phyloP scores from a whole-genome alignment of 192 early-diverging fungal genomes.

The Endogone sp. region DNA sequence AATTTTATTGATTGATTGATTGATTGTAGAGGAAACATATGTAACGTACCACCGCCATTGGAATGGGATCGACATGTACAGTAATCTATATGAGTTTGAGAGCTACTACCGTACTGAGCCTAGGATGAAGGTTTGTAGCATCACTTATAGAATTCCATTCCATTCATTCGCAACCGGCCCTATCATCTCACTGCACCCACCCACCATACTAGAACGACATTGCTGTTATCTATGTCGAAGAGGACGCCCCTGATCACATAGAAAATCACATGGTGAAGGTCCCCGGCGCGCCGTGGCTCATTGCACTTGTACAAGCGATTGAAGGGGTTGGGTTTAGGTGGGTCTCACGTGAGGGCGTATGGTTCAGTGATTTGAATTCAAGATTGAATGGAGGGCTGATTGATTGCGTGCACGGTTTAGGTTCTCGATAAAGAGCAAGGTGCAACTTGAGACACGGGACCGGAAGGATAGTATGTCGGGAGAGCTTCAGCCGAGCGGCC shows the following conservation, averaged over 20 bases:
- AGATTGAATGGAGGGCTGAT: background rate
- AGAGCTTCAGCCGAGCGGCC: conserved; percentile 15
- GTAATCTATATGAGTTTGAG: conserved; percentile 17
- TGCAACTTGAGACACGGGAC: background rate
- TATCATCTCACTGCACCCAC: no score
- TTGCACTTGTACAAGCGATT: conserved; percentile 24
- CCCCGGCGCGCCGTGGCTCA: conserved; percentile 14
- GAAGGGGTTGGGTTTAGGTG: background rate
- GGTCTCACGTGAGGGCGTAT: background rate
- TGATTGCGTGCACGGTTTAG: background rate
- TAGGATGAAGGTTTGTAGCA: background rate
- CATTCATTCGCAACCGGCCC: background rate
- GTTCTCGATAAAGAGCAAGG: background rate
- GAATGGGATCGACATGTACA: conserved; percentile 16
- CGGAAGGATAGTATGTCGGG: background rate
- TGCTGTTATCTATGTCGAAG: conserved; percentile 27
- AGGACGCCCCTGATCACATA: conserved; percentile 11
- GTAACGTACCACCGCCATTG: conserved; percentile 14
- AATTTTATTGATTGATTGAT: no score
- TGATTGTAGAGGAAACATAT: conserved; percentile 4
- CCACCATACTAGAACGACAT: conserved; percentile 30
- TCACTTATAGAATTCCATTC: background rate
- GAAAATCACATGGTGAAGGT: conserved; percentile 1
- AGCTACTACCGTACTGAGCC: conserved; percentile 2
- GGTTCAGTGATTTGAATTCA: no score